These are phyloP conservation scores for Lactifluus echinatus DNA, from an alignment of 768 basidiomycete species.

Conservation along the genomic window DNA sequence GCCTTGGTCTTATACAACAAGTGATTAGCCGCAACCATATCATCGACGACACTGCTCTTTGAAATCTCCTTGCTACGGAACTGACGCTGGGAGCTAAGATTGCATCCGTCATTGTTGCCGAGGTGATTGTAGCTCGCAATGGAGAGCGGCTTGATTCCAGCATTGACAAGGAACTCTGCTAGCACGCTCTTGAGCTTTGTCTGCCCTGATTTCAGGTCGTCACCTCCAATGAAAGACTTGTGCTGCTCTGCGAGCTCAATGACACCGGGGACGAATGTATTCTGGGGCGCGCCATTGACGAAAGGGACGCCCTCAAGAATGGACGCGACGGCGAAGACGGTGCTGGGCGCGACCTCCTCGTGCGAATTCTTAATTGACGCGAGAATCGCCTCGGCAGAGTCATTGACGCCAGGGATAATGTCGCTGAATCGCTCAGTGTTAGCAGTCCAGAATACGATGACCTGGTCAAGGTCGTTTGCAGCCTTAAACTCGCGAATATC, in stretches of 20 bases:
- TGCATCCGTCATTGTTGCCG: conserved; percentile 95
- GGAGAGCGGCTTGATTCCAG: conserved; percentile 94
- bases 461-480: conserved; percentile 72
- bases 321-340: conserved; percentile 89
- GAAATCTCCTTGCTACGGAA: conserved; percentile 99
- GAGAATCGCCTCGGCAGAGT: conserved; percentile 84
- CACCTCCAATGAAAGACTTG: conserved; percentile 91
- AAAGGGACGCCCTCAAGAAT: conserved; percentile 95
- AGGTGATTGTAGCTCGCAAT: conserved; percentile 99
- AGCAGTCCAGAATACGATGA: conserved; percentile 96
- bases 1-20: conserved; percentile 82
- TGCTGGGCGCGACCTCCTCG: conserved; percentile 92
- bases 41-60: conserved; percentile 95
- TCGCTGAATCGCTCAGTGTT: conserved; percentile 98
- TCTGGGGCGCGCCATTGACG: conserved; percentile 97
- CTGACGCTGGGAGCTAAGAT: conserved; percentile 82
- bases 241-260: conserved; percentile 87
- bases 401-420: conserved; percentile 90
- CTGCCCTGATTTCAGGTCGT: conserved; percentile 97
- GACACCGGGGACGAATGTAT: conserved; percentile 95
- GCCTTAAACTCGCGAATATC: conserved; percentile 93
- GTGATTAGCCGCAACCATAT: conserved; percentile 91
- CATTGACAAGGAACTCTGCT: conserved; percentile 97
- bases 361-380: conserved; percentile 76
- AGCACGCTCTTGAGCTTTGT: conserved; percentile 96